Conservation (phyloP, 371 early-diverging fungal genomes). For the Zancudomyces culisetae region DNA sequence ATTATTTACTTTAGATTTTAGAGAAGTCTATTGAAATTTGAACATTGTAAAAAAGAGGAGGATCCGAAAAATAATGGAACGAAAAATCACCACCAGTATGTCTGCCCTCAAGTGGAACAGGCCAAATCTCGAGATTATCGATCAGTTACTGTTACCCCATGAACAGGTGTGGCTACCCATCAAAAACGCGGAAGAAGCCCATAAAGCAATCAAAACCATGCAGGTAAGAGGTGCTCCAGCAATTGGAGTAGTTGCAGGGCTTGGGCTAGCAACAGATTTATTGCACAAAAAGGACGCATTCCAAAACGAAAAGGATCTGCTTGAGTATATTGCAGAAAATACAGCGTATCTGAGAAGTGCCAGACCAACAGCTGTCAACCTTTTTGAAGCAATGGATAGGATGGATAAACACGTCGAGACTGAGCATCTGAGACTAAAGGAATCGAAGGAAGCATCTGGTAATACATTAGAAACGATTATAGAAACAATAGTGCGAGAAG, state of each 20-base stretch:
- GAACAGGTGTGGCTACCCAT: slow-evolving; percentile 58
- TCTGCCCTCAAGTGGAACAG: slow-evolving; percentile 61
- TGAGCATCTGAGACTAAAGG: slow-evolving; percentile 7
- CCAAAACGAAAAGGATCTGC: slow-evolving; percentile 24
- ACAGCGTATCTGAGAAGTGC: slow-evolving; percentile 71
- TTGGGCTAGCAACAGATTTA: slow-evolving; percentile 75
- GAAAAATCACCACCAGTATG: slow-evolving; percentile 12
- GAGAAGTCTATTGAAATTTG: no score
- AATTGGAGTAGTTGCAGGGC: slow-evolving; percentile 88
- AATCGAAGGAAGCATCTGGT: background rate
- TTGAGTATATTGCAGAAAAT: slow-evolving; percentile 32
- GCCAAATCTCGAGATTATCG: slow-evolving; percentile 49
- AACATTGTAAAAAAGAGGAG: background rate
- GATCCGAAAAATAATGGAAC: background rate
- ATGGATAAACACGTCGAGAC: slow-evolving; percentile 28
- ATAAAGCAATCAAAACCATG: slow-evolving; percentile 82
- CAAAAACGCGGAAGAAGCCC: slow-evolving; percentile 44
- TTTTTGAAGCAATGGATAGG: slow-evolving; percentile 76
- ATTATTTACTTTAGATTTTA: no score
- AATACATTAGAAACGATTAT: slow-evolving; percentile 4
- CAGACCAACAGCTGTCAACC: slow-evolving; percentile 90
- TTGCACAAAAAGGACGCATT: slow-evolving; percentile 20
- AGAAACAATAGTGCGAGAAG: slow-evolving; percentile 40
- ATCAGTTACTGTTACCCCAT: slow-evolving; percentile 86
- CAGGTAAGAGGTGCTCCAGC: slow-evolving; percentile 90